Conservation (phyloP, 305 asterid genomes). For the Striga hermonthica region DNA sequence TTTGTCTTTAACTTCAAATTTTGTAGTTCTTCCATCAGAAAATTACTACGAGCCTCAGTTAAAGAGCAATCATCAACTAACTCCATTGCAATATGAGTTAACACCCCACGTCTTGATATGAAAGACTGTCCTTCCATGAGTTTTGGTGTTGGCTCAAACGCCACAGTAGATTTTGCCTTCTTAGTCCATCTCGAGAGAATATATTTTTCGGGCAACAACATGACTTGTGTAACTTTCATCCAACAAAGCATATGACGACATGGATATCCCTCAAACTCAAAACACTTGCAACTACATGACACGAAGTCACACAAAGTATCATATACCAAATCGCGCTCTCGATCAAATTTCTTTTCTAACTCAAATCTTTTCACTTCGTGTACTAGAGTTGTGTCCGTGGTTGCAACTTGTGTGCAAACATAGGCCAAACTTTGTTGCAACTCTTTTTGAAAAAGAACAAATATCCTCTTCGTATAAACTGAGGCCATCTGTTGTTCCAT, state of each 20-base stretch:
- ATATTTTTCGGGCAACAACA: background rate
- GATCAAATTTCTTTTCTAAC: background rate
- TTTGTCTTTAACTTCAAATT: background rate
- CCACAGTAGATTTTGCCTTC: background rate
- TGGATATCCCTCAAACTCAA: background rate
- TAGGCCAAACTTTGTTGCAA: background rate
- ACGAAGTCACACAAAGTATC: background rate
- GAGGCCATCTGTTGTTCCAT: background rate
- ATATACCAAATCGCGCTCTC: background rate
- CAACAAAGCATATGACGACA: background rate
- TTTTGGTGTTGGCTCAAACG: background rate
- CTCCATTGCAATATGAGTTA: background rate
- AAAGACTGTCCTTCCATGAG: background rate
- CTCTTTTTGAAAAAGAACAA: background rate
- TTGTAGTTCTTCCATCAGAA: too few relatives aligned
- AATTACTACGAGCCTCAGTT: background rate
- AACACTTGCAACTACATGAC: background rate
- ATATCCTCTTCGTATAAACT: background rate
- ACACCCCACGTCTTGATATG: background rate
- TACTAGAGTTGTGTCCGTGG: background rate
- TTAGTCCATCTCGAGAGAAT: too few relatives aligned
- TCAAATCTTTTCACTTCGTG: background rate
- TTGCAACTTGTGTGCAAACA: background rate
- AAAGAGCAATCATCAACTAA: background rate
- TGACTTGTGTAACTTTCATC: background rate